A percentile compares a stretch with the other conserved stretches of the same genome.
Conservation (phyloP, 192 early-diverging fungal genomes). For the Backusella macrospora region DNA sequence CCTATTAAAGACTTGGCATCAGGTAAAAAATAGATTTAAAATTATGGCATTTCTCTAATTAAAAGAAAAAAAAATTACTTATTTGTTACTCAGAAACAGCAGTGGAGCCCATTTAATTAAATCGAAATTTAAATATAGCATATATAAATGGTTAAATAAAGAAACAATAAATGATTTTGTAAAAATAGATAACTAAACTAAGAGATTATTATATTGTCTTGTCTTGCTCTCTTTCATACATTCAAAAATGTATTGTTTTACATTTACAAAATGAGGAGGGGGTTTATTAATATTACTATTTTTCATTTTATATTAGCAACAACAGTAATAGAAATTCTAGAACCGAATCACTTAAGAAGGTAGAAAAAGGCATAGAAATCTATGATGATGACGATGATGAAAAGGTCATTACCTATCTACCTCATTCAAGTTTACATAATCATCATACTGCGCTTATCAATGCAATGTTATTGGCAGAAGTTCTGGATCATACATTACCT, state of each 20-base stretch:
- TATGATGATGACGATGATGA: conserved; percentile 14
- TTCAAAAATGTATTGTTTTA: background rate
- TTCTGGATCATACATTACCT: conserved; percentile 50
- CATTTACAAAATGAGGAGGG: background rate
- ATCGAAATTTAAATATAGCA: background rate
- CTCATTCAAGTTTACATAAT: conserved; percentile 58
- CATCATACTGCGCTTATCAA: conserved; percentile 53
- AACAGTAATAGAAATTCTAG: background rate
- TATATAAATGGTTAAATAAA: background rate
- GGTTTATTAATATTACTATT: background rate
- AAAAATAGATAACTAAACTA: no score
- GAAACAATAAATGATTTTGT: background rate
- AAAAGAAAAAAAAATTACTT: background rate
- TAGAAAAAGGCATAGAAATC: background rate
- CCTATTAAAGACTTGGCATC: background rate
- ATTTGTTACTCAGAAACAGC: background rate
- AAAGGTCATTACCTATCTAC: conserved; percentile 48
- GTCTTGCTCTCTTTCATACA: background rate
- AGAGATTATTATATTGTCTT: no score
- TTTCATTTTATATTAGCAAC: no score
- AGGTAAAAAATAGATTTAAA: background rate
- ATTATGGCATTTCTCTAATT: conserved; percentile 1
- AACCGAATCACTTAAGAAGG: background rate
- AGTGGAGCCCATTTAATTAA: background rate
- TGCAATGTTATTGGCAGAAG: conserved; percentile 43